Conservation (phyloP, 805 yeast genomes). For the Metschnikowia colocasiae region DNA sequence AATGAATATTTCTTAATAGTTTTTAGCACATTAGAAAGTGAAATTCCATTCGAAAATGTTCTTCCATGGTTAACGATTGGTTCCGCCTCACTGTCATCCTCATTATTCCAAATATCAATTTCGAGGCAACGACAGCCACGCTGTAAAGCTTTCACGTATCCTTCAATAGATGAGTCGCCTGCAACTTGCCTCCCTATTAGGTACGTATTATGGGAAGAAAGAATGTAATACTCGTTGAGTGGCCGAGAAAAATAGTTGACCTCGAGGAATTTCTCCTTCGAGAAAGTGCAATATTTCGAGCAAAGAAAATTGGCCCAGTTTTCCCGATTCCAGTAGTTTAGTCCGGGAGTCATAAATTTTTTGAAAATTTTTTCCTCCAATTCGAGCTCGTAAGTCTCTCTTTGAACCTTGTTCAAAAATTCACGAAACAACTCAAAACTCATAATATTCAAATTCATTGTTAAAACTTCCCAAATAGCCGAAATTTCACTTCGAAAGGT, state of each 20-base stretch:
- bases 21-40: constrained; percentile 62
- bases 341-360: constrained; percentile 21
- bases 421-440: constrained; percentile 20
- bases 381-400: constrained; percentile 35
- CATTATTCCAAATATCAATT: constrained; percentile 86
- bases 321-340: constrained; percentile 8
- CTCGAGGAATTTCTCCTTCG: constrained; percentile 9
- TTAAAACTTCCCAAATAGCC: constrained; percentile 42
- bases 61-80: constrained; percentile 92
- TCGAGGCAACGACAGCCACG: constrained; percentile 95
- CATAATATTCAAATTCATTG: constrained; percentile 22
- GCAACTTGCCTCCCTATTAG: constrained; percentile 83
- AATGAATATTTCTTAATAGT: constrained; percentile 84
- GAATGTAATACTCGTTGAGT: constrained; percentile 78
- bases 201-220: constrained; percentile 94
- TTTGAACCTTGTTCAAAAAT: constrained; percentile 49
- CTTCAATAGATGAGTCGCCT: constrained; percentile 84
- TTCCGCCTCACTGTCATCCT: constrained; percentile 49
- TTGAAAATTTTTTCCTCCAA: constrained; percentile 27
- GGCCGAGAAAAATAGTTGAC: constrained; percentile 45
- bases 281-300: constrained; percentile 10
- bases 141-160: constrained; percentile 80
- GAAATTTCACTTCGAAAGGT: constrained; percentile 63
- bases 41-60: constrained; percentile 73
- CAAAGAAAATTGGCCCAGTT: constrained; percentile 8